Conservation (phyloP, 202 grass and related monocot genomes). For the Carex sylvatica region DNA sequence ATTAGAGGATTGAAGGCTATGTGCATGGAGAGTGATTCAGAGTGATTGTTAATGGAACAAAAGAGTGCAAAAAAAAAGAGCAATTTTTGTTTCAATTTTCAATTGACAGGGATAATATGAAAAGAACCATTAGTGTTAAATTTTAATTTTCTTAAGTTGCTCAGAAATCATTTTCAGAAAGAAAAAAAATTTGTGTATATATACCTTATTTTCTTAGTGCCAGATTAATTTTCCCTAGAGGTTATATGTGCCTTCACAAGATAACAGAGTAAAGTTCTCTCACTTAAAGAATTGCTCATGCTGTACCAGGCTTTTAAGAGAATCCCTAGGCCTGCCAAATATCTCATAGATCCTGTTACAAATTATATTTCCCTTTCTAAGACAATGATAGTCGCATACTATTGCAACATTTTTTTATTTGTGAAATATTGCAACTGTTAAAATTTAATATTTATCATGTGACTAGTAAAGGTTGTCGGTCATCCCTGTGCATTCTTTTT, state of each 20-base stretch:
- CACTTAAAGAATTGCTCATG: background rate
- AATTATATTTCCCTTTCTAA: background rate
- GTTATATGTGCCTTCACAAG: background rate
- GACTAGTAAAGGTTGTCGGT: background rate
- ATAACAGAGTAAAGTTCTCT: background rate
- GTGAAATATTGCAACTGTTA: background rate
- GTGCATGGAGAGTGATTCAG: constrained; percentile 87
- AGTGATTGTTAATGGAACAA: constrained; percentile 35
- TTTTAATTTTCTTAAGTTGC: constrained; percentile 1
- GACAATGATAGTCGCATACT: background rate
- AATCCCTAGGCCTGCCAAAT: background rate
- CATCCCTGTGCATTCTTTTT: background rate
- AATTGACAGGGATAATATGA: constrained; percentile 7
- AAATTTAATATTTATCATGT: background rate
- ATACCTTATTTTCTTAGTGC: background rate
- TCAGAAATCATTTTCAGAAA: background rate
- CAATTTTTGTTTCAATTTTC: constrained; percentile 35
- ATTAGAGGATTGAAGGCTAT: constrained; percentile 93
- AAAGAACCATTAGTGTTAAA: background rate
- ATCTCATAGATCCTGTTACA: background rate
- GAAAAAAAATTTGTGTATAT: background rate
- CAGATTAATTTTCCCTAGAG: background rate
- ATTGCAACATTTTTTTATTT: background rate
- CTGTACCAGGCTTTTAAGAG: background rate
- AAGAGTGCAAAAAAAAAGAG: background rate